Evolutionary conservation across 768 basidiomycete species (phyloP).

Genomic region (Trametes cubensis): DNA sequence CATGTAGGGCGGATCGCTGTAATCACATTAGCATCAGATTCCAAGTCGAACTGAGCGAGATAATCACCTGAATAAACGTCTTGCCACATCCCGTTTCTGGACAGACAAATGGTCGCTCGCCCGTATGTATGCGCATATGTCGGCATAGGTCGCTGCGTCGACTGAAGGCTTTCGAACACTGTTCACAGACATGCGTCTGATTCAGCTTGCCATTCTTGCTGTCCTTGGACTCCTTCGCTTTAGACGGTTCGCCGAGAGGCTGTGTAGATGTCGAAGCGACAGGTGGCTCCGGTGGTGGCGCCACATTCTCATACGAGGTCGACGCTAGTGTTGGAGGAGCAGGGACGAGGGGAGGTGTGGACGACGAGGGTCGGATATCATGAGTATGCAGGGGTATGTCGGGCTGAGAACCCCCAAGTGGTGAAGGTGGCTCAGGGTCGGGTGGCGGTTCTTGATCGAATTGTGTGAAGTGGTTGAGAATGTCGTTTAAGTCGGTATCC

Average conservation of each 20-base stretch:
- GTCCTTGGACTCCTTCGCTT: slow-evolving; percentile 30
- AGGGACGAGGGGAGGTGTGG: slow-evolving; percentile 7
- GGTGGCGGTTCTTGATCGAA: slow-evolving; percentile 47
- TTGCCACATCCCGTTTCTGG: slow-evolving; percentile 76
- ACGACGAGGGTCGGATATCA: neutral
- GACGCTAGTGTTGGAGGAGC: slow-evolving; percentile 7
- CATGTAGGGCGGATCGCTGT: slow-evolving; percentile 86
- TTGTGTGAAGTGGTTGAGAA: slow-evolving; percentile 72
- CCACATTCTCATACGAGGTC: slow-evolving; percentile 1
- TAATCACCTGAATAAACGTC: slow-evolving; percentile 84
- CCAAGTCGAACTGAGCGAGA: neutral
- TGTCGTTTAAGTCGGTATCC: slow-evolving; percentile 69
- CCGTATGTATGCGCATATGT: slow-evolving; percentile 89
- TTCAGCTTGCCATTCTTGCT: slow-evolving; percentile 34
- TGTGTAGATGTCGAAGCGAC: slow-evolving; percentile 27
- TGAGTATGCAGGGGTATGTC: slow-evolving; percentile 6
- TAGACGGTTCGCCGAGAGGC: neutral
- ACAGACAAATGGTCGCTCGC: slow-evolving; percentile 84
- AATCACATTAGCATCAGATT: slow-evolving; percentile 6
- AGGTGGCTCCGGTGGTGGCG: slow-evolving; percentile 17
- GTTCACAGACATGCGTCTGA: slow-evolving; percentile 66
- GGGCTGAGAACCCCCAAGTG: slow-evolving; percentile 1
- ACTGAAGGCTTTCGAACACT: slow-evolving; percentile 81
- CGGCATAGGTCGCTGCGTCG: slow-evolving; percentile 82
- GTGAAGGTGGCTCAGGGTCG: slow-evolving; percentile 14